Evolutionary conservation across 768 basidiomycete species (phyloP), one percentile per base, ranked within the genome.

Genomic region (Mycena indigotica): DNA sequence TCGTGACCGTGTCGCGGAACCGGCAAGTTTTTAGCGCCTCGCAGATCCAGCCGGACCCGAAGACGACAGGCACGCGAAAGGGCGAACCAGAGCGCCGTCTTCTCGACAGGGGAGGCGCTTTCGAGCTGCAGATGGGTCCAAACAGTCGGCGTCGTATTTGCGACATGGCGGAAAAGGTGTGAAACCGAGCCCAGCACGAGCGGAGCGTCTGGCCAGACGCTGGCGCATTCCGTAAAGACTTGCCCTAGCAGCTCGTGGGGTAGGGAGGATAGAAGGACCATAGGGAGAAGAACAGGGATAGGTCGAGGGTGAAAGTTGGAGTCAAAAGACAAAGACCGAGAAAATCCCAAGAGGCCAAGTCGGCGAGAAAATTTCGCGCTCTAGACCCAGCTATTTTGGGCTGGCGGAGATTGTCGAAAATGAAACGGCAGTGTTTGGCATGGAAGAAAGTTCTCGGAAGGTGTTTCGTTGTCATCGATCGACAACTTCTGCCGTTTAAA

Each of bases 231-330:
- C 3, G 62, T 52, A 55, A 75, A 73, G 1, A 77, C 69, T 40
- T 74, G 72, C 28, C 73, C 72, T 3, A 77, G 63, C 30, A 77
- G 56, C 62, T 77, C 75, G 41, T 69, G 65, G 26, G 74, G 74
- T 2, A 75, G 61, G 12, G 46, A 6, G 12, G 46, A 48, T 8
- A 48, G 41, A 45, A 45, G 24, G 24, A 10, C 41, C 41, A 15
- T 10, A 38, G 35, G n/a, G 35, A n/a, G 35, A n/a, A n/a, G 12
- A 10, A n/a, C 35, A 10, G n/a, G 10, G 35, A 10, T 10, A 10
- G 35, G 35, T 38, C 35, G 35, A 38, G 35, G 35, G 35, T 10
- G n/a, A 38, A n/a, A 10, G 35, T 10, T 10, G n/a, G 35, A n/a
- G 35, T 10, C 12, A n/a, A 38, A 38, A 10, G n/a, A 38, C 10